Percentiles rank a stretch among this genome's conserved stretches.
Evolutionary conservation across 768 basidiomycete species (phyloP).

Genomic region (Termitomyces sp.): DNA sequence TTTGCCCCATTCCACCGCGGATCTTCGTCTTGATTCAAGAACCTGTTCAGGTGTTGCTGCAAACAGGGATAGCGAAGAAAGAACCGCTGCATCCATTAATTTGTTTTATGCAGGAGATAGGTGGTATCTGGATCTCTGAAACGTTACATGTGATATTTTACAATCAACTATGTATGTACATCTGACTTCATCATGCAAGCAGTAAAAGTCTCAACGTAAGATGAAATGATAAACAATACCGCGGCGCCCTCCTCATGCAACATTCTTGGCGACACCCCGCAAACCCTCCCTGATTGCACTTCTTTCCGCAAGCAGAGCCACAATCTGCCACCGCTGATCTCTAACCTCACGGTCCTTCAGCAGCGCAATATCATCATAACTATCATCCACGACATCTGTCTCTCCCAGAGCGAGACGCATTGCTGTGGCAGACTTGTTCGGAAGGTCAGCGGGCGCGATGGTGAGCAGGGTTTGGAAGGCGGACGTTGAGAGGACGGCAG

Average conservation of each 20-base stretch:
- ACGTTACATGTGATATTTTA: not conserved
- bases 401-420: conserved; percentile 60
- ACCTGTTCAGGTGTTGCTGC: conserved; percentile 42
- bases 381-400: conserved; percentile 45
- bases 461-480: conserved; percentile 79
- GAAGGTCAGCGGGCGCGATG: conserved; percentile 69
- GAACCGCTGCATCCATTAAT: not conserved
- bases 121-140: not conserved
- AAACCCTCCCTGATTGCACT: conserved; percentile 58
- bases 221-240: not conserved
- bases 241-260: not conserved
- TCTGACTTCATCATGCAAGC: not conserved
- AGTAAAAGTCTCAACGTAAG: not conserved
- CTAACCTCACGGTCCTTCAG: conserved; percentile 59
- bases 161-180: not conserved
- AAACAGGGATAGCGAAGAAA: conserved; percentile 34
- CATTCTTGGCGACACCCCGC: conserved; percentile 11
- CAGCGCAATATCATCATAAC: conserved; percentile 42
- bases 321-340: conserved; percentile 72
- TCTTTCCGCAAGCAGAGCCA: conserved; percentile 67
- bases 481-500: conserved; percentile 52
- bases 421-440: conserved; percentile 73
- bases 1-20: conserved; percentile 36
- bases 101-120: too few relatives aligned
- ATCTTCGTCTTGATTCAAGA: conserved; percentile 31